These are phyloP conservation scores for Botrytis squamosa DNA, from an alignment of 2,329 filamentous ascomycete species.

Conservation along the genomic window DNA sequence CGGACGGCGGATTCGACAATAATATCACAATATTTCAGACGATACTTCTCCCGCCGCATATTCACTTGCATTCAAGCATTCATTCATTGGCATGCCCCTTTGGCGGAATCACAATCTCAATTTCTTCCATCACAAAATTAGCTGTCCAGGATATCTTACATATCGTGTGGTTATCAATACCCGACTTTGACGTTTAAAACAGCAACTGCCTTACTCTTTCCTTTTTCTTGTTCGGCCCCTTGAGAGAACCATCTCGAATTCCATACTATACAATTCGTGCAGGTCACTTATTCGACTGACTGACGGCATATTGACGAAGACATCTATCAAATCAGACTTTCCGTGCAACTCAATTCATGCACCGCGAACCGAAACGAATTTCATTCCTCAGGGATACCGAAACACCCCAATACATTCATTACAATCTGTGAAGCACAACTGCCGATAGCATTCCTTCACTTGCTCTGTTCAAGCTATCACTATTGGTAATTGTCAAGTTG, in stretches of 20 bases:
- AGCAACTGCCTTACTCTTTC: constrained; percentile 5
- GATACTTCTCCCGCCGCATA: neutral
- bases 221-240: constrained; percentile 2
- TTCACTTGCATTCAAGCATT: neutral
- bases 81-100: constrained; percentile 8
- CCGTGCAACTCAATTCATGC: constrained; percentile 18
- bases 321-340: neutral
- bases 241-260: neutral
- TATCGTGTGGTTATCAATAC: constrained; percentile 2
- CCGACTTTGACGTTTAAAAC: constrained; percentile 10
- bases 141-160: neutral
- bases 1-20: neutral
- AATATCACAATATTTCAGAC: neutral
- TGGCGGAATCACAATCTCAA: neutral
- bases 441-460: neutral
- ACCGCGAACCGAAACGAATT: constrained; percentile 11
- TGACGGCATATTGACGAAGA: neutral
- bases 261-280: constrained; percentile 12
- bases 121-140: too few species aligned
- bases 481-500: neutral
- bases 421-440: constrained; percentile 8
- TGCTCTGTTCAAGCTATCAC: neutral
- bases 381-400: constrained; percentile 19
- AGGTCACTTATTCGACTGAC: constrained; percentile 19
- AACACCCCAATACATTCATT: constrained; percentile 14